Base-by-base conservation (phyloP, 768 basidiomycete species). In the Gymnopilus junonius region DNA sequence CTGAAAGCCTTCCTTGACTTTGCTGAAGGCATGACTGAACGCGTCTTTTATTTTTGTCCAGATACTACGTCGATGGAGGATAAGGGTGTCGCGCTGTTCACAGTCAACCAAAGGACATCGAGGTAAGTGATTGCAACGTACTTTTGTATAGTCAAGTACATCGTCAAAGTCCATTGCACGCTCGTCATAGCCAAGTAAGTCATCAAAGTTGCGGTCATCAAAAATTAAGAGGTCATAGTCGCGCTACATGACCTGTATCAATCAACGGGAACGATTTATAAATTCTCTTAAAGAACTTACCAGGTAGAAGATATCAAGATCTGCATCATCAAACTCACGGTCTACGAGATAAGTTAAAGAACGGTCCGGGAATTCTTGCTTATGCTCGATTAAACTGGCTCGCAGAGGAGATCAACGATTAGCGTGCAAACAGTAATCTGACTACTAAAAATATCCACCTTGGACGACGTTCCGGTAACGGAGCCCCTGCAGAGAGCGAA, bases 1-100 rank as follows among this genome's bases (percentile, higher is more conserved):
- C 27, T 46, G 27, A 10, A 23, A 14, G 21, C 45, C 27, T 46
- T 46, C 21, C 21, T 46, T 46, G 25, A 31, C 21, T 21, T 58
- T n/a, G 27, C 8, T 14, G 4, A 32, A 17, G 21, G 48, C 43
- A 12, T 34, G 35, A 51, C 45, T n/a, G 43, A 64, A 64, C n/a
- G 58, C 63, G 15, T 64, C 20, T 20, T 55, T 64, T 12, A 64
- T 65, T 27, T 58, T 61, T 6, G 35, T 31, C 37, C 61, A 65
- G 23, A 65, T 65, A 34, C 32, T 54, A 20, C 64, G 59, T 27
- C 55, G 59, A 3, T 31, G 43, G 11, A 61, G 59, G n/a, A 35
- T 20, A 2, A 55, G 39, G 4, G 37, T 43, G 3, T 59, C 58
- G n/a, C 20, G 51, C 25, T 54, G 11, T 3, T 32, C 11, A 12